These are phyloP conservation scores for Chlorella sp. DNA, from an alignment of 139 green algal genomes.

Conservation along the genomic window DNA sequence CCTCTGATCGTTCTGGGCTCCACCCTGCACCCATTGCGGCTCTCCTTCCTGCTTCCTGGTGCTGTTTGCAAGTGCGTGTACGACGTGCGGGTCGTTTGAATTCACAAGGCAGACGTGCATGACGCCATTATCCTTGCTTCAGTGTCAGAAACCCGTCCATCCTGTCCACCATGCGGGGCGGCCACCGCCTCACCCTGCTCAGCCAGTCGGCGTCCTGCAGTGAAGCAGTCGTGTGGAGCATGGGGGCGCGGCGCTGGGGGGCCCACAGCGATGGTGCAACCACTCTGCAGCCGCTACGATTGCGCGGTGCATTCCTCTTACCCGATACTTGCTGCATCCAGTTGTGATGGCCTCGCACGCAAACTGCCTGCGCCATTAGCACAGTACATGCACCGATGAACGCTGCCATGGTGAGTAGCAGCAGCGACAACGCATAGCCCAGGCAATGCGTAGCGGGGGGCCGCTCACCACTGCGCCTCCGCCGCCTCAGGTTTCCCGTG, in stretches of 20 bases:
- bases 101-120: too few species aligned
- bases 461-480: conserved; percentile 64
- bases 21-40: too few species aligned
- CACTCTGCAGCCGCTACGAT: too few species aligned
- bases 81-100: too few species aligned
- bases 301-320: not conserved
- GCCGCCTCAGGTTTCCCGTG: conserved; percentile 42
- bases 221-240: not conserved
- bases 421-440: not conserved
- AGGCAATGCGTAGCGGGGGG: not conserved
- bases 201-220: conserved; percentile 68
- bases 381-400: not conserved
- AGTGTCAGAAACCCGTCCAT: conserved; percentile 31
- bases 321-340: conserved; percentile 66
- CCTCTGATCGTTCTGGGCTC: too few species aligned
- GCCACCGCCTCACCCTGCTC: conserved; percentile 60
- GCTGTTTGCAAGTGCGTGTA: too few species aligned
- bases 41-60: too few species aligned
- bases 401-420: not conserved
- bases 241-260: too few species aligned
- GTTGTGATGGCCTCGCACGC: conserved; percentile 53
- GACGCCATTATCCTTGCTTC: conserved; percentile 1
- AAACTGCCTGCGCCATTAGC: conserved; percentile 8
- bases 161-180: conserved; percentile 53
- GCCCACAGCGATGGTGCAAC: too few species aligned